Percentiles rank a stretch among this genome's conserved stretches.
These are phyloP conservation scores for Aspergillus pseudonomiae DNA, from an alignment of 2,329 filamentous ascomycete genomes.

Conservation along the genomic window DNA sequence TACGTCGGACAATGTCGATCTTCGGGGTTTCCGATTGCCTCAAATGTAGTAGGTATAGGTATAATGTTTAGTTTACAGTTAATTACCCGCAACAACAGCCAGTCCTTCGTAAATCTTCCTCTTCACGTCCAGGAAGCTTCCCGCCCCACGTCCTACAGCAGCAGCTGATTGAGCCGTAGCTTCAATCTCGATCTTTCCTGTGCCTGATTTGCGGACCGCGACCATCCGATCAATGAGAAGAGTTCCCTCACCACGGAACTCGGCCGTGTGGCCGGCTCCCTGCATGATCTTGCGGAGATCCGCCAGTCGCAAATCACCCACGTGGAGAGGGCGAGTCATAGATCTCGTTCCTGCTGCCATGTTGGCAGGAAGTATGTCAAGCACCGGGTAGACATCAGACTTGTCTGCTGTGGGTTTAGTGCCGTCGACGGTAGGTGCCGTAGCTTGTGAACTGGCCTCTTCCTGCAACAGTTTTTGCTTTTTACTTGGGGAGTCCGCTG, in stretches of 20 bases:
- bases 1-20: neutral
- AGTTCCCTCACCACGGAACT: conserved; percentile 91
- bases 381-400: conserved; percentile 49
- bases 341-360: conserved; percentile 74
- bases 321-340: conserved; percentile 84
- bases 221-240: conserved; percentile 86
- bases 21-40: neutral
- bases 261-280: conserved; percentile 78
- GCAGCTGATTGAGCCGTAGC: conserved; percentile 63
- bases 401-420: conserved; percentile 32
- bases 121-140: conserved; percentile 84
- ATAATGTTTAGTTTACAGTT: conserved; percentile 17
- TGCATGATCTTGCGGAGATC: conserved; percentile 86
- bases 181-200: conserved; percentile 87
- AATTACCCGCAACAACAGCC: conserved; percentile 81
- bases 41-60: neutral
- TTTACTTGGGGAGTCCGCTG: conserved; percentile 49
- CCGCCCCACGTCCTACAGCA: conserved; percentile 54
- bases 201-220: conserved; percentile 82
- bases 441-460: conserved; percentile 39
- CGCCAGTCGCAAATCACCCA: conserved; percentile 87
- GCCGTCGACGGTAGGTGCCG: conserved; percentile 23
- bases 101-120: conserved; percentile 90
- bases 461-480: conserved; percentile 56
- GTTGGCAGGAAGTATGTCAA: conserved; percentile 62